These are phyloP conservation scores for Symbiotaphrina buchneri DNA, from an alignment of 495 filamentous ascomycete species.

Conservation along the genomic window DNA sequence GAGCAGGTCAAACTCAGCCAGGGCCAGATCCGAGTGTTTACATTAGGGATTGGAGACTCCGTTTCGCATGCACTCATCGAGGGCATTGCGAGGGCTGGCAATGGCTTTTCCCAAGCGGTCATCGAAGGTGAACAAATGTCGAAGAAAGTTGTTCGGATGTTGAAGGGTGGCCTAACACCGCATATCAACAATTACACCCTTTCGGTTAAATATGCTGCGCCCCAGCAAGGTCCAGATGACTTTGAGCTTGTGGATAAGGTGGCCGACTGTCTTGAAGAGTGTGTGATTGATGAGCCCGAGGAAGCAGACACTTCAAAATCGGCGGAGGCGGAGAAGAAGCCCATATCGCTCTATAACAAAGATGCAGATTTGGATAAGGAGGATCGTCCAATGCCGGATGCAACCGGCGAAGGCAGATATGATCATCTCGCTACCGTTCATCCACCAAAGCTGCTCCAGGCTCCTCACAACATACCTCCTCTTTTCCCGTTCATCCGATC, in stretches of 20 bases:
- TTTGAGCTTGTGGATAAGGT: constrained; percentile 34
- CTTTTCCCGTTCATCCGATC: constrained; percentile 41
- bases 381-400: constrained; percentile 6
- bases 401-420: constrained; percentile 14
- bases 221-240: constrained; percentile 16
- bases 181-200: constrained; percentile 35
- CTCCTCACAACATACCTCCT: constrained; percentile 34
- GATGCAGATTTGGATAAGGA: constrained; percentile 15
- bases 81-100: constrained; percentile 39
- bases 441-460: constrained; percentile 32
- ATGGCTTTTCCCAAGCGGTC: constrained; percentile 42
- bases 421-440: constrained; percentile 23
- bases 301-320: constrained; percentile 4
- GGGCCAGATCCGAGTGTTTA: constrained; percentile 35
- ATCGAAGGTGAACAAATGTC: constrained; percentile 32
- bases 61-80: constrained; percentile 44
- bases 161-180: constrained; percentile 41
- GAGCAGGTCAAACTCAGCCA: constrained; percentile 20
- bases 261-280: no score
- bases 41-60: constrained; percentile 36
- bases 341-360: constrained; percentile 34
- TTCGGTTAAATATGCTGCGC: constrained; percentile 27
- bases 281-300: no score
- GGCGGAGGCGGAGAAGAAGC: constrained; percentile 9
- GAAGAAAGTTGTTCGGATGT: constrained; percentile 42